These are phyloP conservation scores for Pseudozyma thailandica DNA, from an alignment of 1,284 basidiomycete genomes.

Conservation along the genomic window DNA sequence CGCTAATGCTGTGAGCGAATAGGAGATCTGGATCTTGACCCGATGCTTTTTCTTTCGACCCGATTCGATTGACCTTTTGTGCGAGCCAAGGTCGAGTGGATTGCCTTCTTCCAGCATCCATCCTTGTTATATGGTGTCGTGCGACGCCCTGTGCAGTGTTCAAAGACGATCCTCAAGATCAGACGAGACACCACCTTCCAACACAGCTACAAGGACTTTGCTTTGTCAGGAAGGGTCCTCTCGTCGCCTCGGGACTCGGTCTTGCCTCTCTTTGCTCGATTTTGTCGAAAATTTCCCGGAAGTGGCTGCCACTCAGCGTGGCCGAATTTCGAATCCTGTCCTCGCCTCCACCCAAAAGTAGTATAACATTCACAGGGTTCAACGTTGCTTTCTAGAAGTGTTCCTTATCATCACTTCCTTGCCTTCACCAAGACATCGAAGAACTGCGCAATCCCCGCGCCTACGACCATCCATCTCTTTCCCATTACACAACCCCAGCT, in stretches of 20 bases:
- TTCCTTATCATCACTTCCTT: background rate
- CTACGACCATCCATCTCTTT: background rate
- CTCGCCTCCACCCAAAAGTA: too few species aligned
- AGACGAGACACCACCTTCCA: background rate
- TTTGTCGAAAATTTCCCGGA: constrained; percentile 29
- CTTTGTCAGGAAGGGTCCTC: constrained; percentile 26
- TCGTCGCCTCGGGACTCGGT: constrained; percentile 18
- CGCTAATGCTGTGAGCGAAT: too few species aligned
- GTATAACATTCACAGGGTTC: too few species aligned
- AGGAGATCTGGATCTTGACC: too few species aligned
- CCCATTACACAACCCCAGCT: background rate
- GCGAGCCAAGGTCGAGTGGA: too few species aligned
- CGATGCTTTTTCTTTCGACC: too few species aligned
- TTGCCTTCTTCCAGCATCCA: too few species aligned
- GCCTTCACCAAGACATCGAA: background rate
- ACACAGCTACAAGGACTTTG: constrained; percentile 1
- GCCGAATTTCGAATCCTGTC: constrained; percentile 25
- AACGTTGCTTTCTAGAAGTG: too few species aligned
- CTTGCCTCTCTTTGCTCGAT: background rate
- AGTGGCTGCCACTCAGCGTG: constrained; percentile 5
- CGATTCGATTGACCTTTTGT: too few species aligned
- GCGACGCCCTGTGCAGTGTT: too few species aligned
- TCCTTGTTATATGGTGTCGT: too few species aligned
- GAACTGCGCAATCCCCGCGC: background rate
- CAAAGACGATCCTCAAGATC: too few species aligned